Base-by-base conservation (phyloP, 139 green algal species). In the Desmodesmus armatus region DNA sequence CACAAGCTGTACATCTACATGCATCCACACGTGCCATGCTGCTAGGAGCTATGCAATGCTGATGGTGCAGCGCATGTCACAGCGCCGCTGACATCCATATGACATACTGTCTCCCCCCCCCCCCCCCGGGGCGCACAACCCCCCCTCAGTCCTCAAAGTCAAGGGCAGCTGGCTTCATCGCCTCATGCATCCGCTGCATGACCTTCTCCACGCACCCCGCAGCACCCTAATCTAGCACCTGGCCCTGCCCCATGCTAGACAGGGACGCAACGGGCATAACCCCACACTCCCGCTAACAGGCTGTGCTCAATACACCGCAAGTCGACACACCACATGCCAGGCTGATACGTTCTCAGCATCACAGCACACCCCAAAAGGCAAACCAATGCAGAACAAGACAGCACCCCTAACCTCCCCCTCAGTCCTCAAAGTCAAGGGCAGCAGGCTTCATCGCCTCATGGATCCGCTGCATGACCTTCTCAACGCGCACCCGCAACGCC, bases 391-490 rank as follows among this genome's bases (percentile, higher is more conserved):
- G n/a, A n/a, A n/a, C n/a, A n/a, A n/a, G n/a, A 55, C 47, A 55
- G 47, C 47, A 55, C 7, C 9, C 47, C 7, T 13, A 55, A 55
- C 47, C 47, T 55, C 47, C 47, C 7, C 7, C 47, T 82, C 44
- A 87, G 1, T 82, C 55, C 71, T 87, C 82, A 58, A 82, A 82
- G 58, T 87, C 82, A 39, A 86, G 53, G 5, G 51, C 63, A 40
- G 60, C 67, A 5, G 88, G 88, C 72, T 79, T 65, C 83, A 97
- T 89, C 1, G 93, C 94, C 41, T 87, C 85, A 1, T 87, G 65
- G n/a, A 98, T 84, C 33, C 94, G 83, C 29, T 77, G 55, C 80
- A 96, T 47, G 63, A 91, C 90, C 58, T 82, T 88, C 74, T 94
- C 84, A 2, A 96, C 90, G 2, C 95, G 89, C 33, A 5, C 85